Base-by-base conservation (phyloP, 768 basidiomycete genomes). In the Zangia roseola region DNA sequence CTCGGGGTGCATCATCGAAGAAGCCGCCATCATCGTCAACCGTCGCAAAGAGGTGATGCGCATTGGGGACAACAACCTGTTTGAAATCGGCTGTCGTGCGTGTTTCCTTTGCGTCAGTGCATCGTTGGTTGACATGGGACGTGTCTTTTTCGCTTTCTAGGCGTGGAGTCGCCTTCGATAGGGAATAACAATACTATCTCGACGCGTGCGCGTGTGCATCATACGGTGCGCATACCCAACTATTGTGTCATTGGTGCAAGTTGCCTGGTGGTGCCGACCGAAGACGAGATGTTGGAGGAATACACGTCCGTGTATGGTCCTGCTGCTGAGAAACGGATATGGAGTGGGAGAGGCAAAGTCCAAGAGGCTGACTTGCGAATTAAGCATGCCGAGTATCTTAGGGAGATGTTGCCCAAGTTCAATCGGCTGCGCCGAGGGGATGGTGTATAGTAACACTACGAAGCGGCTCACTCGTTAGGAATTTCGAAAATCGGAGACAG, bases 31-130 rank as follows among this genome's bases (percentile, higher is more conserved):
- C 58, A 82, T 99, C 53, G 86, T 97, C 43, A 97, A 98, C 68
- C 78, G 91, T 82, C 88, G 52, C 45, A 92, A 88, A 60, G 88
- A 92, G 61, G 81, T 87, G 30, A 91, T 97, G 92, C 82, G 85
- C 17, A 92, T 99, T 40, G 95, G 95, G 6, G 86, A 95, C 65
- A 84, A 90, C 52, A 97, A 97, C 66, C 73, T 94, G 49, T 95
- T 99, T 60, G 92, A 97, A 71, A 91, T 97, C 45, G 91, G 89
- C 19, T 91, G 87, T 67, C 86, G 95, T 95, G 61, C 53, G 90
- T 83, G 16, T 33, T 28, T 16, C 19, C 36, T 36, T 31, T 20
- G n/a, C n/a, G n/a, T n/a, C 31, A 6, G 31, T 16, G 31, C 17
- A 37, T 47, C 35, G 8, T 20, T 7, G 47, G 34, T 23, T 10